These are phyloP conservation scores for Pythium aristosporum DNA, from an alignment of 352 stramenopile genomes.

Conservation along the genomic window DNA sequence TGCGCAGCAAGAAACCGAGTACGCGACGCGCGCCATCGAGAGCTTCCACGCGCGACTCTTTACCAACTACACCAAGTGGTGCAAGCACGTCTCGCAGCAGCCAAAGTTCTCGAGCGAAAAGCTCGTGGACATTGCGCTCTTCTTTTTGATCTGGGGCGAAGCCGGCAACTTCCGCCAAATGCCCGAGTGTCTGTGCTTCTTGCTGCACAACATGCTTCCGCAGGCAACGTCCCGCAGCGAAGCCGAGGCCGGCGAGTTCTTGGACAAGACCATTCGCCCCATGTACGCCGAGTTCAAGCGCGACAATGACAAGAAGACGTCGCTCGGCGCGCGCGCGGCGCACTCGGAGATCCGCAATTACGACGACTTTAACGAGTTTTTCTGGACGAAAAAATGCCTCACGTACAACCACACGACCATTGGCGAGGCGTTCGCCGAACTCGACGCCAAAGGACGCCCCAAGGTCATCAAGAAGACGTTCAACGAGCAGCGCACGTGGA, in stretches of 20 bases:
- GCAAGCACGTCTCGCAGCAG: constrained; percentile 84
- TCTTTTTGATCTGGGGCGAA: constrained; percentile 87
- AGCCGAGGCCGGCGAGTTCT: constrained; percentile 67
- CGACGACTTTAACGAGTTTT: constrained; percentile 90
- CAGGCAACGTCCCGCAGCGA: constrained; percentile 60
- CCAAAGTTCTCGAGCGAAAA: constrained; percentile 76
- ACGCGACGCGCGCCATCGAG: constrained; percentile 74
- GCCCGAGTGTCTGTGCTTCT: constrained; percentile 78
- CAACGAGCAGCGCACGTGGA: constrained; percentile 74
- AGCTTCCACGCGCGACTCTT: constrained; percentile 78
- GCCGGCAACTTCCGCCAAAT: constrained; percentile 83
- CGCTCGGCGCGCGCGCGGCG: constrained; percentile 64
- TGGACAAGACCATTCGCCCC: constrained; percentile 73
- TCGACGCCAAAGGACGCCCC: constrained; percentile 80
- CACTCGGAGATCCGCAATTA: constrained; percentile 85
- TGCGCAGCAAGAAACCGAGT: constrained; percentile 64
- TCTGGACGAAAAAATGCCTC: constrained; percentile 86
- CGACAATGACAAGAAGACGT: constrained; percentile 88
- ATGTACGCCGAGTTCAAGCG: constrained; percentile 85
- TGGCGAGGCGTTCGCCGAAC: constrained; percentile 60
- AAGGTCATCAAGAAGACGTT: constrained; percentile 88
- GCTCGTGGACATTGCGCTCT: constrained; percentile 75
- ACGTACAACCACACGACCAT: constrained; percentile 75
- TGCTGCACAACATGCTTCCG: constrained; percentile 75
- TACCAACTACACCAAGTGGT: constrained; percentile 88